Percentiles rank a stretch among this genome's conserved stretches.
phyloP scores from a whole-genome alignment of 2,329 filamentous ascomycete genomes.

The Neofusicoccum sp. region DNA sequence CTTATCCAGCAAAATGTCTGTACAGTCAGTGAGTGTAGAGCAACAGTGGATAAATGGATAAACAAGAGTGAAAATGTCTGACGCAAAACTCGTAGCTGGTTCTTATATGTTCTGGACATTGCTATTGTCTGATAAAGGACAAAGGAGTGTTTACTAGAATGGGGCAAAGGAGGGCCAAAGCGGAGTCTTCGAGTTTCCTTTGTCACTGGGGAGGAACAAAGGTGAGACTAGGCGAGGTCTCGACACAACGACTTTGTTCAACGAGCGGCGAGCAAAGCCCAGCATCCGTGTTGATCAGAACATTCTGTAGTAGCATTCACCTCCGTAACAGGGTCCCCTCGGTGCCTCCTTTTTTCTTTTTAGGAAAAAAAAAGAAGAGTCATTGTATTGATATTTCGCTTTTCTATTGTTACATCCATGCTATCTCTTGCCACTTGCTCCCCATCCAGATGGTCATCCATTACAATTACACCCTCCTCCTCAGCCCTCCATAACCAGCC shows the following conservation, averaged over 20 bases:
- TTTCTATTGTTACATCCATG: background rate
- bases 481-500: background rate
- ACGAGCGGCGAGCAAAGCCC: background rate
- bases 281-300: no score
- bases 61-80: background rate
- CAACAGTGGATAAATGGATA: background rate
- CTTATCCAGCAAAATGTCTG: conserved; percentile 1
- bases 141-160: background rate
- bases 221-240: background rate
- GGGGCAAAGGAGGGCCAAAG: background rate
- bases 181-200: background rate
- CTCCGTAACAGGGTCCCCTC: no score
- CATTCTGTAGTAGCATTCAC: no score
- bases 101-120: background rate
- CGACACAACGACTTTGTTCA: background rate
- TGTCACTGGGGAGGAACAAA: background rate
- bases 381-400: background rate
- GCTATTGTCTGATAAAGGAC: background rate
- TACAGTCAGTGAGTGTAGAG: background rate
- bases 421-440: background rate
- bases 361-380: background rate
- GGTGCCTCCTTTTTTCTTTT: no score
- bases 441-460: background rate
- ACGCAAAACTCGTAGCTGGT: background rate
- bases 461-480: background rate